phyloP scores from a whole-genome alignment of 805 yeast genomes.

The Spathaspora passalidarum region DNA sequence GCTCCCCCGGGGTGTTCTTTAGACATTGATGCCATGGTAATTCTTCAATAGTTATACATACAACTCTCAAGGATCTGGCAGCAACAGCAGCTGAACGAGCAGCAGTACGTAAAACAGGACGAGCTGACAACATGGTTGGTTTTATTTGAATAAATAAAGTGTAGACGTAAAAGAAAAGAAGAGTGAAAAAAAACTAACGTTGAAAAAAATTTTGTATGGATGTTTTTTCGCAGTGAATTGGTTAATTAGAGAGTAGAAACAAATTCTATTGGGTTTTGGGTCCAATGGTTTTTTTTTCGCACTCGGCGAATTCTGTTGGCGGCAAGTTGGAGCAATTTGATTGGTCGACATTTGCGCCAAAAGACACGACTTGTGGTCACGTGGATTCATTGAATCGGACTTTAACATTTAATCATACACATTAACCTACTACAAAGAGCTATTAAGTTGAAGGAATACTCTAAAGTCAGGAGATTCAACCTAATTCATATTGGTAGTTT shows the following conservation, averaged over 20 bases:
- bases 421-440: background rate
- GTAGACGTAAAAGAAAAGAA: constrained; percentile 4
- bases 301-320: background rate
- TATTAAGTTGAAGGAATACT: no score
- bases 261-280: background rate
- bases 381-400: background rate
- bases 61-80: constrained; percentile 31
- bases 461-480: no score
- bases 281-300: background rate
- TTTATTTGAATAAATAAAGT: constrained; percentile 9
- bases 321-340: background rate
- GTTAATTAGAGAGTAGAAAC: background rate
- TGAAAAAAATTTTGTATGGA: constrained; percentile 5
- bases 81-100: constrained; percentile 66
- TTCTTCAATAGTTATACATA: constrained; percentile 20
- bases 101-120: constrained; percentile 83
- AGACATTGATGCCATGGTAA: background rate
- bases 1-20: background rate
- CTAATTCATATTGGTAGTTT: no score
- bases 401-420: background rate
- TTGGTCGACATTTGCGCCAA: background rate
- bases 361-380: background rate
- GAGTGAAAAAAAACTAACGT: constrained; percentile 2
- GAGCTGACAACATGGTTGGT: constrained; percentile 68
- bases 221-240: background rate